Conservation (phyloP, 2,329 filamentous ascomycete species). For the Scedosporium minutisporum region DNA sequence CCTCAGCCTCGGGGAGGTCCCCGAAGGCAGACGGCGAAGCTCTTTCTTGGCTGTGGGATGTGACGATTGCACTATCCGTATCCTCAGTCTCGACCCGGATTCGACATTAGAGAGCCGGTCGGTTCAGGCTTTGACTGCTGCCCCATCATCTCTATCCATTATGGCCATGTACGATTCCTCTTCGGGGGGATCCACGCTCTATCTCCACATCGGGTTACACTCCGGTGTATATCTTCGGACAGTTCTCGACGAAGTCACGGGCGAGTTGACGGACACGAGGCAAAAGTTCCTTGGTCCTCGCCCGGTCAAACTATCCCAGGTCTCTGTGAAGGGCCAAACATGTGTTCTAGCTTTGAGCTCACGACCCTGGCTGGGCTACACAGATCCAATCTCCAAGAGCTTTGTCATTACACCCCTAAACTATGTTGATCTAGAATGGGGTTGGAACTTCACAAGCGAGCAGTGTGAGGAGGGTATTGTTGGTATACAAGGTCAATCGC, state of each 20-base stretch:
- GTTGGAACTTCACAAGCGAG: slow-evolving; percentile 93
- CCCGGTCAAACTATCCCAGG: slow-evolving; percentile 79
- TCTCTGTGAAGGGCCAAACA: slow-evolving; percentile 76
- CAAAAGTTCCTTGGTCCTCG: slow-evolving; percentile 92
- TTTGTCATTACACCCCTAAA: slow-evolving; percentile 90
- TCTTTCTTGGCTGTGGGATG: slow-evolving; percentile 93
- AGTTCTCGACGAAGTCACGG: slow-evolving; percentile 88
- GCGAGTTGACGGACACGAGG: slow-evolving; percentile 87
- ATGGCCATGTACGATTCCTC: slow-evolving; percentile 94
- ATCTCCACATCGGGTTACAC: slow-evolving; percentile 90
- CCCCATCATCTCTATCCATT: slow-evolving; percentile 79
- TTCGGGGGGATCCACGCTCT: slow-evolving; percentile 77
- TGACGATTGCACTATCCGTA: slow-evolving; percentile 90
- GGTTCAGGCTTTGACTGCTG: slow-evolving; percentile 84
- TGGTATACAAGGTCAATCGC: slow-evolving; percentile 78
- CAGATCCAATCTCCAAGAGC: slow-evolving; percentile 73
- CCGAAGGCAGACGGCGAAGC: slow-evolving; percentile 78
- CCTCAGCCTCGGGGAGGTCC: slow-evolving; percentile 86
- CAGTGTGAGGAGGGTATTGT: slow-evolving; percentile 92
- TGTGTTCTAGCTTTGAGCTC: slow-evolving; percentile 86
- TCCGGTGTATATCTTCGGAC: slow-evolving; percentile 95
- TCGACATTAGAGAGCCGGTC: slow-evolving; percentile 88
- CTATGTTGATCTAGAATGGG: slow-evolving; percentile 82
- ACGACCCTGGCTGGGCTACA: slow-evolving; percentile 91
- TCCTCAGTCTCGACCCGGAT: slow-evolving; percentile 82